Base-by-base conservation (phyloP, 2,329 filamentous ascomycete genomes). In the Alternaria triticina region DNA sequence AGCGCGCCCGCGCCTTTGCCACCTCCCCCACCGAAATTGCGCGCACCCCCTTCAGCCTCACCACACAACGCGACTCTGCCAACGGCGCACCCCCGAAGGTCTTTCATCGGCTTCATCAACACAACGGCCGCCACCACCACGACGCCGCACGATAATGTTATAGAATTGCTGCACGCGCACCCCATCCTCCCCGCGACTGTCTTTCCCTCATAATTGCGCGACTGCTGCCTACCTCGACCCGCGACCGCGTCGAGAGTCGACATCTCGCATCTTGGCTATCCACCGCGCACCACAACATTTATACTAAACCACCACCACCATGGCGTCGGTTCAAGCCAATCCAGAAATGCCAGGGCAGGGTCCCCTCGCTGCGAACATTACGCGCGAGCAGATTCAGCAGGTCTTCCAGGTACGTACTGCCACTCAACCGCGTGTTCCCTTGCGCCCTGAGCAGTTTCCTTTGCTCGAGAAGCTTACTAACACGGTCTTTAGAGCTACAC, bases 301-400 rank as follows among this genome's bases (percentile, higher is more conserved):
- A 62, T 60, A 58, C 52, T 52, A 36, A 59, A 54, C 64, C 51
- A 67, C 65, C 55, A 52, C 58, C 70, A 74, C 59, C 69, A 96
- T 96, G 93, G 90, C 93, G 80, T 94, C 92, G 67, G 89, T 94
- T 76, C 92, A 96, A 83, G 83, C 88, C 74, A 86, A 89, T 69
- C 88, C 90, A 68, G 87, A 88, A 73, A 87, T 91, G 81, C 88
- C 90, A 80, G 87, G 87, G 68, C 88, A 87, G 72, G 85, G 83
- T 50, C 84, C 85, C 65, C 84, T 94, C 78, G 86, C 89, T 59
- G 83, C 86, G 36, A 89, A 89, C 78, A 85, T 94, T 74, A 94
- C 88, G 61, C 90, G 90, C 74, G 89, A 93, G 75, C 89, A 93
- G 78, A 87, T 94, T 45, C 91, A 94, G 80, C 91, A 93, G 74